These are phyloP conservation scores for Carex parvula DNA, from an alignment of 176 grass and related monocot species.

Conservation along the genomic window DNA sequence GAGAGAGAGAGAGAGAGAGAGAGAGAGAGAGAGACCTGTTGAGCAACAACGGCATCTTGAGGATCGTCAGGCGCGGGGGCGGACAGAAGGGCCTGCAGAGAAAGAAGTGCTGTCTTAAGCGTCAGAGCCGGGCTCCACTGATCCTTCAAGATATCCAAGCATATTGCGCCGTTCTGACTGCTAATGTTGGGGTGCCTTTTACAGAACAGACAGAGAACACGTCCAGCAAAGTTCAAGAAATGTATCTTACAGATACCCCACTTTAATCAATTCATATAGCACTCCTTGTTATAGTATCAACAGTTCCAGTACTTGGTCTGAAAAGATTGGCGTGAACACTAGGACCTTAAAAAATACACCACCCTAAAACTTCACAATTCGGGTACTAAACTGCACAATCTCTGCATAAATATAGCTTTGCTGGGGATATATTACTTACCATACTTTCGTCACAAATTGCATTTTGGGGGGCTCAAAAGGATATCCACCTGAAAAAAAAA, in stretches of 20 bases:
- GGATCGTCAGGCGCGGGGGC: constrained; percentile 90
- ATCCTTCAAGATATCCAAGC: constrained; percentile 99
- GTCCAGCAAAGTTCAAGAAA: constrained; percentile 1
- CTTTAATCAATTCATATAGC: neutral
- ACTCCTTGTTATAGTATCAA: neutral
- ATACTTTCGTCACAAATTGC: constrained; percentile 99
- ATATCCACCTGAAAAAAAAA: constrained; percentile 70
- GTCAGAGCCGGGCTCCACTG: constrained; percentile 99
- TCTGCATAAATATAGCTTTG: neutral
- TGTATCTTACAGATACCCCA: neutral
- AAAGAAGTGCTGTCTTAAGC: constrained; percentile 85
- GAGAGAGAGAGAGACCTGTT: constrained; percentile 58
- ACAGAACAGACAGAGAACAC: constrained; percentile 30
- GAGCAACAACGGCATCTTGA: constrained; percentile 95
- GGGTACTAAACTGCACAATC: neutral
- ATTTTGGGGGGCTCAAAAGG: constrained; percentile 99
- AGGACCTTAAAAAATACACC: neutral
- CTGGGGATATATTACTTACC: constrained; percentile 46
- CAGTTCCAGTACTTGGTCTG: neutral
- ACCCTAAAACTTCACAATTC: neutral
- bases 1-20: constrained; percentile 35
- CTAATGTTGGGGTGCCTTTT: constrained; percentile 99
- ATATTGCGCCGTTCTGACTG: constrained; percentile 98
- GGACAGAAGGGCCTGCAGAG: constrained; percentile 93
- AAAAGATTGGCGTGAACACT: neutral